Evolutionary conservation across 495 filamentous ascomycete species (phyloP).

Genomic region (Xylaria flabelliformis): DNA sequence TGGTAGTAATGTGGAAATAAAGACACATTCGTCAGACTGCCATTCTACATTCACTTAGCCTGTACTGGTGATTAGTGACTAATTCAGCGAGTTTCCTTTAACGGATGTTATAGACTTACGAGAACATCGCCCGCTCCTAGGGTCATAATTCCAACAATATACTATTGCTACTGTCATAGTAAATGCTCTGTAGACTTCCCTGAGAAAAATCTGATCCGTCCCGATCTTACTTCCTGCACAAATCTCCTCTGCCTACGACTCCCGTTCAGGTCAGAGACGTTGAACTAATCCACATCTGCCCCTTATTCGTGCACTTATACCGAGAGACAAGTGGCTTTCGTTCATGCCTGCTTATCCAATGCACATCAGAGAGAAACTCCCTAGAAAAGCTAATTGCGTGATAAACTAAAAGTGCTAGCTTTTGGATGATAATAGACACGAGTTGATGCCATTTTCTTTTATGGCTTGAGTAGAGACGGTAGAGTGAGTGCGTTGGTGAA

Average conservation of each 20-base stretch:
- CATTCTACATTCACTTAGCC: constrained; percentile 28
- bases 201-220: background rate
- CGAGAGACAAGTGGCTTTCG: too few species aligned
- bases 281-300: background rate
- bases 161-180: background rate
- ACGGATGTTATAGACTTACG: background rate
- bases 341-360: too few species aligned
- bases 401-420: too few species aligned
- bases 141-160: background rate
- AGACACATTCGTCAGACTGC: constrained; percentile 31
- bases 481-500: too few species aligned
- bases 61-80: background rate
- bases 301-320: background rate
- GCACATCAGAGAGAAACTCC: too few species aligned
- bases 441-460: too few species aligned
- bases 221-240: background rate
- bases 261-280: background rate
- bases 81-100: background rate
- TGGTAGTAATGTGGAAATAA: constrained; percentile 12
- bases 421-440: too few species aligned
- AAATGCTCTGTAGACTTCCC: background rate
- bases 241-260: background rate
- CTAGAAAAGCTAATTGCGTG: too few species aligned
- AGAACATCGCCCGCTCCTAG: background rate
- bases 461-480: too few species aligned